Percentiles rank a stretch among this genome's conserved stretches.
Conservation (phyloP, 495 filamentous ascomycete species). For the Baudoinia panamericana region DNA sequence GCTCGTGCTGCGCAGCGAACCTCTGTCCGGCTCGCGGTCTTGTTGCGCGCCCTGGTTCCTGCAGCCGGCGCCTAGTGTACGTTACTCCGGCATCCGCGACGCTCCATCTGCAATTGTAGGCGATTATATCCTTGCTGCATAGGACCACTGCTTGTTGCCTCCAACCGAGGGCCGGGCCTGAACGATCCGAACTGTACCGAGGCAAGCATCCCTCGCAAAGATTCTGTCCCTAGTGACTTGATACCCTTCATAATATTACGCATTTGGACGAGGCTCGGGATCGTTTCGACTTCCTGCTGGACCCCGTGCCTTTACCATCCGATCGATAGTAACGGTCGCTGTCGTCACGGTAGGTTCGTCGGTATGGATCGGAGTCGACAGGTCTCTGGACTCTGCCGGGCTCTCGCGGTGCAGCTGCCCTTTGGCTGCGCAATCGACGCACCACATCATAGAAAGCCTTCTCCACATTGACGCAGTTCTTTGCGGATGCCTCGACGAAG, state of each 20-base stretch:
- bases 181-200: no score
- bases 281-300: slow-evolving; percentile 2
- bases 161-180: no score
- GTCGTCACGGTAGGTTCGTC: background rate
- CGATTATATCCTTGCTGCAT: no score
- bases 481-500: slow-evolving; percentile 96
- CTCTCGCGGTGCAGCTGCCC: slow-evolving; percentile 10
- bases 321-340: slow-evolving; percentile 4
- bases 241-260: slow-evolving; percentile 13
- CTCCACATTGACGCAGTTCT: slow-evolving; percentile 98
- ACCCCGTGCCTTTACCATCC: background rate
- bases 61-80: no score
- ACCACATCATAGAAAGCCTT: slow-evolving; percentile 99
- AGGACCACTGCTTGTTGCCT: no score
- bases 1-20: no score
- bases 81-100: no score
- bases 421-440: slow-evolving; percentile 66
- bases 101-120: no score
- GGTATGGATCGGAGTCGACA: background rate
- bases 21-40: no score
- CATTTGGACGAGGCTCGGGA: slow-evolving; percentile 11
- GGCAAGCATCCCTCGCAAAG: background rate
- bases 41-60: no score
- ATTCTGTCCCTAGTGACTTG: background rate
- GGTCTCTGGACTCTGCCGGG: background rate